Conservation (phyloP, 768 basidiomycete species). For the Hysterangium stoloniferum region DNA sequence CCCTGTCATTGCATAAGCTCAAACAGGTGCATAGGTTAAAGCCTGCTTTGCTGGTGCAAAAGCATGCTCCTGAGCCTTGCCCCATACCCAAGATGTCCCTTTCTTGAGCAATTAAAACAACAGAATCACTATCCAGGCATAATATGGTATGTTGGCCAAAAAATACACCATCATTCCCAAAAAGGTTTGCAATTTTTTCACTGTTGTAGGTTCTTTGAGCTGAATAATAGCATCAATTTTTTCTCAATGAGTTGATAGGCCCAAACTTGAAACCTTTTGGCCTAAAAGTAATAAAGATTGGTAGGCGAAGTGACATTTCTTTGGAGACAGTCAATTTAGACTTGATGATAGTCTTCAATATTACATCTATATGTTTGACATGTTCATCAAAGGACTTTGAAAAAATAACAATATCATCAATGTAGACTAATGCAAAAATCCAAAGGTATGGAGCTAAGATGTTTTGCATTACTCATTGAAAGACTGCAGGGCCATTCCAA, state of each 20-base stretch:
- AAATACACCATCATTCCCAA: slow-evolving; percentile 34
- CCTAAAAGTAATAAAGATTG: slow-evolving; percentile 29
- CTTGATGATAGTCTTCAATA: slow-evolving; percentile 22
- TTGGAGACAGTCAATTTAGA: slow-evolving; percentile 28
- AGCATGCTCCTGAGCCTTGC: too few relatives aligned
- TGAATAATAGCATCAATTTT: slow-evolving; percentile 29
- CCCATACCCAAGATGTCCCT: too few relatives aligned
- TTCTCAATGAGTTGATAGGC: slow-evolving; percentile 29
- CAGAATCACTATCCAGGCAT: slow-evolving; percentile 27
- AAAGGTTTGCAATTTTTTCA: slow-evolving; percentile 25
- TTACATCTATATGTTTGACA: slow-evolving; percentile 14
- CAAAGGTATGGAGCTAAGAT: slow-evolving; percentile 29
- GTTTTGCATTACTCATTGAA: slow-evolving; percentile 33
- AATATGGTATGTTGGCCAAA: slow-evolving; percentile 30
- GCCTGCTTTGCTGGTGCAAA: too few relatives aligned
- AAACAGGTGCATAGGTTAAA: too few relatives aligned
- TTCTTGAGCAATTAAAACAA: too few relatives aligned
- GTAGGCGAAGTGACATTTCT: slow-evolving; percentile 30
- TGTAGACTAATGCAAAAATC: too few relatives aligned
- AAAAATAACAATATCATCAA: slow-evolving; percentile 35
- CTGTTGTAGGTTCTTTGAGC: slow-evolving; percentile 20
- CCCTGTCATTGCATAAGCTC: slow-evolving; percentile 23
- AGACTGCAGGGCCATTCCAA: slow-evolving; percentile 24
- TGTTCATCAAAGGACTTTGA: neutral
- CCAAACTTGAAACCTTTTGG: slow-evolving; percentile 32